Conservation (phyloP, 371 early-diverging fungal genomes). For the Fennellomyces sp. region DNA sequence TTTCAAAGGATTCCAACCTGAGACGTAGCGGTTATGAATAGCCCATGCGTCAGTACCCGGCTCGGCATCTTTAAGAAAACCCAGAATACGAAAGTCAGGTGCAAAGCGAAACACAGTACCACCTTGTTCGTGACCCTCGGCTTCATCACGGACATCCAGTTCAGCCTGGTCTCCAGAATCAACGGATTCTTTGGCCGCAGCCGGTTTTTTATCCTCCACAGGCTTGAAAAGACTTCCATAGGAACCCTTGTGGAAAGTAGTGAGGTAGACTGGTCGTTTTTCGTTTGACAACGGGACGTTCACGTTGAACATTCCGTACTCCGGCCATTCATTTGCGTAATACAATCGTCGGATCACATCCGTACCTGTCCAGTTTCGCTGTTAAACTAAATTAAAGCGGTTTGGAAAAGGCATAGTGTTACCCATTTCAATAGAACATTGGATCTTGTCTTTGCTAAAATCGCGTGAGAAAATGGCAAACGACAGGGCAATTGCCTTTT, state of each 20-base stretch:
- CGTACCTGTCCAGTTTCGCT: too few species aligned
- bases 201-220: background rate
- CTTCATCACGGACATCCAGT: slow-evolving; percentile 20
- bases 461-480: slow-evolving; percentile 39
- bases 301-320: slow-evolving; percentile 37
- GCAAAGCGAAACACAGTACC: slow-evolving; percentile 27
- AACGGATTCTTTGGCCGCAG: background rate
- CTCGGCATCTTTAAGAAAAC: slow-evolving; percentile 18
- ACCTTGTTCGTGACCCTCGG: slow-evolving; percentile 15
- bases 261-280: slow-evolving; percentile 39
- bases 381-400: too few species aligned
- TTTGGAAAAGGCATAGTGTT: background rate
- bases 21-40: slow-evolving; percentile 33
- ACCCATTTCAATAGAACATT: slow-evolving; percentile 41
- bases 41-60: slow-evolving; percentile 47
- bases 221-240: slow-evolving; percentile 38
- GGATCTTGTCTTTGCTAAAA: slow-evolving; percentile 17
- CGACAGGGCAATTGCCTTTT: slow-evolving; percentile 46
- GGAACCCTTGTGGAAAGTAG: slow-evolving; percentile 25
- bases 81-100: slow-evolving; percentile 31
- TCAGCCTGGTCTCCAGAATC: slow-evolving; percentile 17
- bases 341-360: slow-evolving; percentile 36
- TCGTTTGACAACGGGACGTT: slow-evolving; percentile 43
- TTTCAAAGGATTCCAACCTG: slow-evolving; percentile 38
- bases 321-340: slow-evolving; percentile 34